phyloP scores from a whole-genome alignment of 768 basidiomycete genomes.

The Chlorophyllum brunneum region DNA sequence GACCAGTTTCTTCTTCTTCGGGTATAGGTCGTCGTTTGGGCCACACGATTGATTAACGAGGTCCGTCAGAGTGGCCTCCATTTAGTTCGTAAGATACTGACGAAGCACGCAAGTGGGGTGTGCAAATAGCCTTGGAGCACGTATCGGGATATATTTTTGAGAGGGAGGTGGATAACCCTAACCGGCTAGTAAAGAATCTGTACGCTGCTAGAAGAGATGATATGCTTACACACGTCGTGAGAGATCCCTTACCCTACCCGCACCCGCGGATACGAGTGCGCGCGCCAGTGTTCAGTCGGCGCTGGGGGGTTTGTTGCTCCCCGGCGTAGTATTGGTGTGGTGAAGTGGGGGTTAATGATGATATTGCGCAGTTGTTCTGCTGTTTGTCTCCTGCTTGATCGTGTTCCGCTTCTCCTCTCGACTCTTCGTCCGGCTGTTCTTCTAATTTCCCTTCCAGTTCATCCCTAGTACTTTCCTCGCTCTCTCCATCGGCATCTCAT shows the following conservation, averaged over 20 bases:
- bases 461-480: no score
- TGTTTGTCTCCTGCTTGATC: neutral
- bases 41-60: constrained; percentile 34
- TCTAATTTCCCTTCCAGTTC: no score
- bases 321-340: constrained; percentile 23
- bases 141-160: constrained; percentile 42
- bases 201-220: neutral
- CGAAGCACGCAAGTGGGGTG: constrained; percentile 45
- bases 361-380: neutral
- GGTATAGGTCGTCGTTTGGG: neutral
- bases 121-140: constrained; percentile 41
- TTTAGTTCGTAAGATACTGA: constrained; percentile 34
- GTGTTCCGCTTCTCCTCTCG: constrained; percentile 13
- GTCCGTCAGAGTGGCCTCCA: constrained; percentile 36
- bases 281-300: constrained; percentile 34
- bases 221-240: constrained; percentile 31
- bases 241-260: constrained; percentile 27
- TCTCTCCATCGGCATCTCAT: constrained; percentile 9
- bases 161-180: constrained; percentile 36
- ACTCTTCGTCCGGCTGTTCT: constrained; percentile 13
- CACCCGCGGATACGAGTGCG: constrained; percentile 29
- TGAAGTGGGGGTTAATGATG: constrained; percentile 7
- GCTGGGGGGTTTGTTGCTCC: constrained; percentile 27
- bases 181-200: neutral
- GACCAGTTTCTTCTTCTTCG: constrained; percentile 25